phyloP scores from a whole-genome alignment of 1,284 basidiomycete genomes.

The Ceraceosorus guamensis region DNA sequence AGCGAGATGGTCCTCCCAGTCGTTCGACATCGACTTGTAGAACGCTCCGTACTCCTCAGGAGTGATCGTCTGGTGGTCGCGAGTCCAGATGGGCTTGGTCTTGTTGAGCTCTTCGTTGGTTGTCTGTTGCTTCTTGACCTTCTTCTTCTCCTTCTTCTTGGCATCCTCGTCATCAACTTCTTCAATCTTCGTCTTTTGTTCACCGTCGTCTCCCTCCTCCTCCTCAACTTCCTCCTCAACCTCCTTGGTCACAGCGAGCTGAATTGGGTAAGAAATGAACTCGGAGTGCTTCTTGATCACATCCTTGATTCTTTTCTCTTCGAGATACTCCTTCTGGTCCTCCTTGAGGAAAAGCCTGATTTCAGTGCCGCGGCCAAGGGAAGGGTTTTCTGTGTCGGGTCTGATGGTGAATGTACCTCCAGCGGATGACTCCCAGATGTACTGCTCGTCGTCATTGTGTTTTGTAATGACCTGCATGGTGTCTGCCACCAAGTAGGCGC shows the following conservation, averaged over 20 bases:
- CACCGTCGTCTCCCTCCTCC: slow-evolving; percentile 55
- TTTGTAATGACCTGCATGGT: slow-evolving; percentile 97
- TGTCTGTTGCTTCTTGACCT: slow-evolving; percentile 62
- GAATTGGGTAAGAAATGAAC: slow-evolving; percentile 99
- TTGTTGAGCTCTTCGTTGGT: slow-evolving; percentile 95
- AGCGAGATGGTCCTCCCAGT: slow-evolving; percentile 97
- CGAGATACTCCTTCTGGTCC: slow-evolving; percentile 96
- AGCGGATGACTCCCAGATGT: slow-evolving; percentile 99
- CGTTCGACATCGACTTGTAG: slow-evolving; percentile 99
- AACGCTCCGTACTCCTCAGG: slow-evolving; percentile 89
- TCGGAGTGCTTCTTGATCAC: slow-evolving; percentile 99
- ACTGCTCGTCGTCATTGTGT: slow-evolving; percentile 99
- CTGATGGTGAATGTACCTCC: slow-evolving; percentile 99
- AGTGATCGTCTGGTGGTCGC: slow-evolving; percentile 89
- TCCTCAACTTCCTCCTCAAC: slow-evolving; percentile 82
- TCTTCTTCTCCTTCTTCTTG: slow-evolving; percentile 75
- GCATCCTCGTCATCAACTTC: slow-evolving; percentile 75
- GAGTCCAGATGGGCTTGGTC: slow-evolving; percentile 99
- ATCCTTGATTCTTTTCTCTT: slow-evolving; percentile 99
- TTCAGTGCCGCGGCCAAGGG: slow-evolving; percentile 89
- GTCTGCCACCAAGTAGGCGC: slow-evolving; percentile 97
- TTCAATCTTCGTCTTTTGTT: slow-evolving; percentile 65
- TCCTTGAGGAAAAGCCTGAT: slow-evolving; percentile 95
- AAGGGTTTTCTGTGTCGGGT: slow-evolving; percentile 77
- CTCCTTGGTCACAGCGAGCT: slow-evolving; percentile 97